These are phyloP conservation scores for Mesotaenium endlicherianum DNA, from an alignment of 139 green algal genomes.

Conservation along the genomic window DNA sequence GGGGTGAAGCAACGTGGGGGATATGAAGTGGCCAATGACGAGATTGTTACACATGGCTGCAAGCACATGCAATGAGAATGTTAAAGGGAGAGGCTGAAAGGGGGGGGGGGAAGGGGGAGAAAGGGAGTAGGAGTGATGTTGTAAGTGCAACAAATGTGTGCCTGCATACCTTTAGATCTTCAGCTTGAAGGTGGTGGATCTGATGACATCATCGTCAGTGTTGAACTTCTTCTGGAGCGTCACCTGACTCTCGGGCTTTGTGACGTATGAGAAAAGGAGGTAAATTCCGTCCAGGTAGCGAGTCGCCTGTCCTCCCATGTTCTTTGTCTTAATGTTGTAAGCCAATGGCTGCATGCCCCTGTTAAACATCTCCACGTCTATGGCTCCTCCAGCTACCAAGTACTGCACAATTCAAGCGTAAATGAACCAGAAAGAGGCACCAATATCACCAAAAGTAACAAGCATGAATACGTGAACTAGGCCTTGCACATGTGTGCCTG, in stretches of 20 bases:
- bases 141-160: not conserved
- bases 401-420: conserved; percentile 41
- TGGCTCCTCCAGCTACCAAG: conserved; percentile 29
- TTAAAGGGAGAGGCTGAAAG: too few relatives aligned
- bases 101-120: too few relatives aligned
- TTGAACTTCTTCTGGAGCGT: conserved; percentile 42
- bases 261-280: conserved; percentile 50
- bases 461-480: too few relatives aligned
- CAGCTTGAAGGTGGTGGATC: conserved; percentile 47
- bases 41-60: too few relatives aligned
- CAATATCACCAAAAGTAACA: too few relatives aligned
- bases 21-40: too few relatives aligned
- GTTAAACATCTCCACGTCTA: conserved; percentile 56
- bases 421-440: too few relatives aligned
- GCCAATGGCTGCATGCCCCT: conserved; percentile 47
- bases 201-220: conserved; percentile 47
- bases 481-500: too few relatives aligned
- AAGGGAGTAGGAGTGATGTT: too few relatives aligned
- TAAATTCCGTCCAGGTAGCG: conserved; percentile 51
- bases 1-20: too few relatives aligned
- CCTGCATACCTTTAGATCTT: conserved; percentile 22
- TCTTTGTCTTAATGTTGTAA: conserved; percentile 53
- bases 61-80: too few relatives aligned
- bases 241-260: conserved; percentile 24
- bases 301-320: conserved; percentile 27